phyloP scores from a whole-genome alignment of 371 early-diverging fungal species.

The Mortierella sp. region DNA sequence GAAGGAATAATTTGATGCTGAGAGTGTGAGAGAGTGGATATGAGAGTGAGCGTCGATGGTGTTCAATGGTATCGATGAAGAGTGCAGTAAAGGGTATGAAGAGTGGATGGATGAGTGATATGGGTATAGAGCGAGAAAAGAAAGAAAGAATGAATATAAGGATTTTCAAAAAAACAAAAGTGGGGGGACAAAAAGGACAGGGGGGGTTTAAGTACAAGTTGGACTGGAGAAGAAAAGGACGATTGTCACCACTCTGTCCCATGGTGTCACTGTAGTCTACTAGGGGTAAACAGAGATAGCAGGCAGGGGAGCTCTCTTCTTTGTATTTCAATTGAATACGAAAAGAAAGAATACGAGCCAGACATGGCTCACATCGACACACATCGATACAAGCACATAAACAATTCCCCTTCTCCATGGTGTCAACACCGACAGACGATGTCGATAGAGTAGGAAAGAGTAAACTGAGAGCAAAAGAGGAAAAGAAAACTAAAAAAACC shows the following conservation, averaged over 20 bases:
- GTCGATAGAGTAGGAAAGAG: not conserved
- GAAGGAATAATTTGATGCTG: too few relatives aligned
- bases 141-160: not conserved
- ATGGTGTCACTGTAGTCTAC: too few relatives aligned
- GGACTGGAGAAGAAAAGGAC: not conserved
- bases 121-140: not conserved
- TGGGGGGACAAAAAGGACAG: not conserved
- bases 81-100: not conserved
- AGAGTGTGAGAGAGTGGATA: not conserved
- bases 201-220: slow-evolving; percentile 3
- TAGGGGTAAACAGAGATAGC: not conserved
- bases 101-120: not conserved
- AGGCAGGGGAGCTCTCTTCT: not conserved
- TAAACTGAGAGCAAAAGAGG: not conserved
- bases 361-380: slow-evolving; percentile 9
- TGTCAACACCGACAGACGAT: not conserved
- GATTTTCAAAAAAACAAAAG: not conserved
- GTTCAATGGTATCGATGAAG: not conserved
- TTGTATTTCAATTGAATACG: not conserved
- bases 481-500: not conserved
- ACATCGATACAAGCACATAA: not conserved
- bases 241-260: slow-evolving; percentile 2
- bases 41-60: not conserved
- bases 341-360: not conserved
- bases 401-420: slow-evolving; percentile 1